Base-by-base conservation (phyloP, 495 filamentous ascomycete genomes). In the Hypomontagnella monticulosa region DNA sequence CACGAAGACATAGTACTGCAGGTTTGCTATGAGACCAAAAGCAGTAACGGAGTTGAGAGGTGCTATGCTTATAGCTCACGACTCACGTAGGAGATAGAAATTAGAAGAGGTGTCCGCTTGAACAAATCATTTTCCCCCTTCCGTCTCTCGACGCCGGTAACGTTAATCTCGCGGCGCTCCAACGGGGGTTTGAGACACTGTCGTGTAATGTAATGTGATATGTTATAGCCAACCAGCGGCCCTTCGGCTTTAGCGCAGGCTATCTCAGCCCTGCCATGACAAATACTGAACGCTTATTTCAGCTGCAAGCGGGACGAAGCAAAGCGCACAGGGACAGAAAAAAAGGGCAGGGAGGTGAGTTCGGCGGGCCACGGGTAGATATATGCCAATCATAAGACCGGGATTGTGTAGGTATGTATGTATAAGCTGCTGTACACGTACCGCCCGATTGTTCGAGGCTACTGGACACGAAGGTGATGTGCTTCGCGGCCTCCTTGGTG, bases 381-480 rank as follows among this genome's bases (percentile, higher is more conserved):
- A 6, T 37, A 37, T 18, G 51, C 37, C 16, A 32, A 55, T 55
- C 38, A 16, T 14, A 30, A 20, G 30, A 4, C 41, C 6, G 3
- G 15, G 40, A 43, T 18, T 18, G 18, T 14, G 18, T 14, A 27
- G 6, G 9, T 34, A 14, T 11, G 5, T 9, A 41, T n/a, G 15
- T 46, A 53, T 18, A 47, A 38, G 15, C 40, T 19, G 37, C 34
- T n/a, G n/a, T n/a, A n/a, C 4, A 61, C 61, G 51, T 73, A 73
- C 70, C 70, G 62, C 56, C 14, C 23, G 42, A 14, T 40, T 66
- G 64, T 12, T 66, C 68, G 4, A 57, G 56, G 12, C 59, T 71
- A 54, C 62, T 74, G 33, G 73, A 59, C n/a, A 79, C 74, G 33
- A 79, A 78, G 2, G 70, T 74, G 48, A 79, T 69, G 36, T 61